phyloP scores from a whole-genome alignment of 768 basidiomycete genomes.

The Auricularia auricula-judae region DNA sequence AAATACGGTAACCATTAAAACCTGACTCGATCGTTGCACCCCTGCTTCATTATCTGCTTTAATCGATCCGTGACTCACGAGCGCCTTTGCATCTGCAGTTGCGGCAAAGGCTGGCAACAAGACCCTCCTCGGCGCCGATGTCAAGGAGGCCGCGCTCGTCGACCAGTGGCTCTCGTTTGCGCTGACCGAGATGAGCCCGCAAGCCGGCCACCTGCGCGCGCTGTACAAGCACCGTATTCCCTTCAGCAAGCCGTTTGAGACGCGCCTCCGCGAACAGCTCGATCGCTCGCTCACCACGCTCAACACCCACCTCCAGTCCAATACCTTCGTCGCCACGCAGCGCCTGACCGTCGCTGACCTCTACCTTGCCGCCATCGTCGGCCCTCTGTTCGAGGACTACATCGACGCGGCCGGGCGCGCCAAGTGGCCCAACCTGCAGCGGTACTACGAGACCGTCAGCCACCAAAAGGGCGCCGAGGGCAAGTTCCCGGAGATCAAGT shows the following conservation, averaged over 20 bases:
- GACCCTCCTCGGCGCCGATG: constrained; percentile 56
- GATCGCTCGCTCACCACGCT: constrained; percentile 50
- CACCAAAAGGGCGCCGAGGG: constrained; percentile 72
- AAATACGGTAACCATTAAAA: neutral
- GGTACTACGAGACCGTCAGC: constrained; percentile 76
- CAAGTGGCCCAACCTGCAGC: constrained; percentile 65
- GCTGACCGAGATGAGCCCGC: constrained; percentile 48
- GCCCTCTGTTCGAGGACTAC: constrained; percentile 36
- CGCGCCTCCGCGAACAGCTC: neutral
- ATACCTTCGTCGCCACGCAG: constrained; percentile 88
- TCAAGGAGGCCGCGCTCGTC: constrained; percentile 61
- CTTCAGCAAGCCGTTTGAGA: constrained; percentile 74
- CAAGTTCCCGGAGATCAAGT: constrained; percentile 49
- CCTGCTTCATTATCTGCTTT: constrained; percentile 1
- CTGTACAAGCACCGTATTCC: constrained; percentile 30
- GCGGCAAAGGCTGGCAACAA: constrained; percentile 66
- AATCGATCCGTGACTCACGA: constrained; percentile 10
- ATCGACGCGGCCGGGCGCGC: constrained; percentile 58
- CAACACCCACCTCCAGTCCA: constrained; percentile 59
- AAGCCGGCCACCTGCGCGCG: constrained; percentile 33
- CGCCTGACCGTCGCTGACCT: constrained; percentile 93
- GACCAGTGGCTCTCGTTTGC: constrained; percentile 78
- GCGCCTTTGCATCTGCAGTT: constrained; percentile 35
- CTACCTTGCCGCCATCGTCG: constrained; percentile 47
- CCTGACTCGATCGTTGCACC: neutral